These are phyloP conservation scores for Phytophthora pluvialis DNA, from an alignment of 352 stramenopile species.

Conservation along the genomic window DNA sequence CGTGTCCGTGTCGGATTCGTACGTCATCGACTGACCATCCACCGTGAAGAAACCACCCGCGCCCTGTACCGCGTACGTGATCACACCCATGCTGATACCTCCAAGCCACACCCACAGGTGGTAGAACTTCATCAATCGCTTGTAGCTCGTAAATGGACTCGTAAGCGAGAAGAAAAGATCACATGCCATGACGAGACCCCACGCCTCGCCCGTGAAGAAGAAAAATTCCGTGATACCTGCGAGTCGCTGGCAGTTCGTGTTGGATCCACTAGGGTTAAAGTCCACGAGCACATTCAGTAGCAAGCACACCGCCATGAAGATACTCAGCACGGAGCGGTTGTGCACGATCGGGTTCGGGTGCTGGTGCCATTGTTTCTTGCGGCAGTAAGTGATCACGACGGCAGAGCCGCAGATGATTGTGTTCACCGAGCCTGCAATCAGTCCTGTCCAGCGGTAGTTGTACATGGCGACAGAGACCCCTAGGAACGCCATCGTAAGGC, in stretches of 20 bases:
- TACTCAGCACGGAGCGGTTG: slow-evolving; percentile 82
- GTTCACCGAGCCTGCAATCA: slow-evolving; percentile 89
- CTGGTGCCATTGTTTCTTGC: slow-evolving; percentile 90
- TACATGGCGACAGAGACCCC: slow-evolving; percentile 88
- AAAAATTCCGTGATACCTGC: slow-evolving; percentile 90
- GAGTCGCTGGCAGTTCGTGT: slow-evolving; percentile 69
- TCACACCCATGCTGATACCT: slow-evolving; percentile 80
- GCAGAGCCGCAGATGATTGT: slow-evolving; percentile 88
- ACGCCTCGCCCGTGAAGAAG: slow-evolving; percentile 89
- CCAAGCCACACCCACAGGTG: slow-evolving; percentile 87
- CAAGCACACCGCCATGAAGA: slow-evolving; percentile 86
- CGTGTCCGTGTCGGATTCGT: slow-evolving; percentile 60
- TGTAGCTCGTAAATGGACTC: slow-evolving; percentile 91
- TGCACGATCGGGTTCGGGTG: slow-evolving; percentile 91
- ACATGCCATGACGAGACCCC: slow-evolving; percentile 89
- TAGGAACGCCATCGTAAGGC: slow-evolving; percentile 86
- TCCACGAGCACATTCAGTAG: slow-evolving; percentile 85
- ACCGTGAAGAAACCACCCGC: slow-evolving; percentile 88
- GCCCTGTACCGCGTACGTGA: slow-evolving; percentile 69
- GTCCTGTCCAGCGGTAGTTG: slow-evolving; percentile 87
- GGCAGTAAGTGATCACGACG: slow-evolving; percentile 87
- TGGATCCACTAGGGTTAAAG: slow-evolving; percentile 67
- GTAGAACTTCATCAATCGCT: slow-evolving; percentile 90
- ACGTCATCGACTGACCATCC: slow-evolving; percentile 84
- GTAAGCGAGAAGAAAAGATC: slow-evolving; percentile 90